Evolutionary conservation across 2,329 filamentous ascomycete genomes (phyloP).

Genomic region (Capronia epimyces): DNA sequence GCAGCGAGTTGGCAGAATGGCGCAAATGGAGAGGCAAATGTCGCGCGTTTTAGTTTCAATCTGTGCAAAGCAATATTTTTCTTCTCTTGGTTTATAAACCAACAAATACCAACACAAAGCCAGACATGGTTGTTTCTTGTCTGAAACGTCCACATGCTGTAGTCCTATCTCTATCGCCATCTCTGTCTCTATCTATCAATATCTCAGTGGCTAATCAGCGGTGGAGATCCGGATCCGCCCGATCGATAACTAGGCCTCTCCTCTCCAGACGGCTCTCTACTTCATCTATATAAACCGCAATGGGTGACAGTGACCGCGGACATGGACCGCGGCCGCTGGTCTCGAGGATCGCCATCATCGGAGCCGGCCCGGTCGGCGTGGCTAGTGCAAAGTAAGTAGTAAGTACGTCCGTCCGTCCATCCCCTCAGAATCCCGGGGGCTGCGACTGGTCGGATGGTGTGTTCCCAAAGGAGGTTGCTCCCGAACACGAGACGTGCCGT

Average conservation of each 20-base stretch:
- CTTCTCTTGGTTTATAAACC: neutral
- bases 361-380: conserved; percentile 45
- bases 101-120: too few species aligned
- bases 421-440: neutral
- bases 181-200: neutral
- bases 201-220: neutral
- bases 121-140: neutral
- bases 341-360: conserved; percentile 24
- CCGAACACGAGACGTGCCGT: too few species aligned
- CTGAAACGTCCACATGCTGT: too few species aligned
- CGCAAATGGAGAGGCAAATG: neutral
- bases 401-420: too few species aligned
- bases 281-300: neutral
- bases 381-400: conserved; percentile 70
- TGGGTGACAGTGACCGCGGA: too few species aligned
- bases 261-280: neutral
- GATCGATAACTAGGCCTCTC: neutral
- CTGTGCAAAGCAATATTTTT: neutral
- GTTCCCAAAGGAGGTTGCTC: neutral
- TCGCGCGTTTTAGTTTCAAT: neutral
- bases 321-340: too few species aligned
- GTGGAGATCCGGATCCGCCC: neutral
- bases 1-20: neutral
- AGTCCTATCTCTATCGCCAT: too few species aligned
- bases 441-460: neutral